Evolutionary conservation across 176 grass and related monocot genomes (phyloP).

Genomic region (Rhynchospora breviuscula): DNA sequence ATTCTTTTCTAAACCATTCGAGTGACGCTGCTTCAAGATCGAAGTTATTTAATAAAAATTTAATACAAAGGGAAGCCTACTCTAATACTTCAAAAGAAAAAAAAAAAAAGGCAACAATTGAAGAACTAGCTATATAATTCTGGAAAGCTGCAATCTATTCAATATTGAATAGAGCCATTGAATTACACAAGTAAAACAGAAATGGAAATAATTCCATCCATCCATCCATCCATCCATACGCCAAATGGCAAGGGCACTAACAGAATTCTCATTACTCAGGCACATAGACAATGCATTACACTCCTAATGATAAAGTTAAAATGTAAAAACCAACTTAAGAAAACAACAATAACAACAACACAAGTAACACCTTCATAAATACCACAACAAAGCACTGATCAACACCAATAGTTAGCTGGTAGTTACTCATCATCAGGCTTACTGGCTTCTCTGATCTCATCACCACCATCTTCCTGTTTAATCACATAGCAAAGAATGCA

Average conservation of each 20-base stretch:
- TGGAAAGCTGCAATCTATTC: background rate
- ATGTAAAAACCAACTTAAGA: conserved; percentile 34
- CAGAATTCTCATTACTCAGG: conserved; percentile 1
- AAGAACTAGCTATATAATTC: background rate
- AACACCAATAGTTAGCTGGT: conserved; percentile 16
- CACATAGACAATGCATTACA: conserved; percentile 20
- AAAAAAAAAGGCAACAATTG: no score
- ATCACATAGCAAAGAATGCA: conserved; percentile 18
- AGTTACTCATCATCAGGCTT: conserved; percentile 65
- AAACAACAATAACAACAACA: conserved; percentile 25
- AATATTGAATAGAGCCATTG: background rate
- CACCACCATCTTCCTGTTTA: conserved; percentile 67
- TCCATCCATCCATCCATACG: background rate
- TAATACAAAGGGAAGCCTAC: no score
- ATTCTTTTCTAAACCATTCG: background rate
- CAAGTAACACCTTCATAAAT: conserved; percentile 23
- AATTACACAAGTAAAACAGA: background rate
- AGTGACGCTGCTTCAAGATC: background rate
- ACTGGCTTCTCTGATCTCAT: conserved; percentile 81
- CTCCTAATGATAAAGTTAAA: conserved; percentile 36
- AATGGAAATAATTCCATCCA: background rate
- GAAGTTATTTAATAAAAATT: no score
- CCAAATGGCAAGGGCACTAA: background rate
- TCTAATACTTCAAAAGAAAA: no score
- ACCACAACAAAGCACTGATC: conserved; percentile 12